Conservation (phyloP, 139 green algal species). For the Diplosphaera chodatii region DNA sequence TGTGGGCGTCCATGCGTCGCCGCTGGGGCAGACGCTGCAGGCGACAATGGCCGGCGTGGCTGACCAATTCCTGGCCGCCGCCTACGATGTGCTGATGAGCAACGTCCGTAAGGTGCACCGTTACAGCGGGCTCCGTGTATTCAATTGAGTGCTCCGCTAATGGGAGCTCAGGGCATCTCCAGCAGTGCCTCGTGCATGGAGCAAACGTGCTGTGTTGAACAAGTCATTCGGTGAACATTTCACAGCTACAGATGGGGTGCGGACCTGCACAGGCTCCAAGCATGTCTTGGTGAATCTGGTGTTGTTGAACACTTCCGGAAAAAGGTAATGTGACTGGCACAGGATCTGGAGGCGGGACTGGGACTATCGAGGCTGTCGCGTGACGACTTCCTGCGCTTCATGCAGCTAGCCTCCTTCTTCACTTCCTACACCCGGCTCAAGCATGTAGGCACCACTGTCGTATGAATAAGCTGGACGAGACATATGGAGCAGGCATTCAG, state of each 20-base stretch:
- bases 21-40: slow-evolving; percentile 3
- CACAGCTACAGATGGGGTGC: slow-evolving; percentile 25
- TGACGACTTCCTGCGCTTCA: slow-evolving; percentile 53
- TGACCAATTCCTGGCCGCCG: slow-evolving; percentile 38
- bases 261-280: no score
- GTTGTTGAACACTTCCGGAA: slow-evolving; percentile 9
- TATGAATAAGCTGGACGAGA: no score
- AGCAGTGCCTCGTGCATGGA: no score
- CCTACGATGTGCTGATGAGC: slow-evolving; percentile 56
- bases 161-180: no score
- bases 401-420: slow-evolving; percentile 51
- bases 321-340: no score
- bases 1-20: not conserved
- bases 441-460: slow-evolving; percentile 25
- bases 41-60: slow-evolving; percentile 4
- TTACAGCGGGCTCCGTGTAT: no score
- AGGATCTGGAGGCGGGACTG: slow-evolving; percentile 46
- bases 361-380: slow-evolving; percentile 44
- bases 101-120: slow-evolving; percentile 9
- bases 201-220: not conserved
- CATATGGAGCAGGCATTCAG: no score
- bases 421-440: slow-evolving; percentile 49
- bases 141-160: no score
- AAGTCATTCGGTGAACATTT: slow-evolving; percentile 17
- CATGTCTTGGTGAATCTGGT: no score